A percentile compares a stretch with the other conserved stretches of the same genome.
These are phyloP conservation scores for Tolypocladium inflatum DNA, from an alignment of 2,329 filamentous ascomycete genomes.

Conservation along the genomic window DNA sequence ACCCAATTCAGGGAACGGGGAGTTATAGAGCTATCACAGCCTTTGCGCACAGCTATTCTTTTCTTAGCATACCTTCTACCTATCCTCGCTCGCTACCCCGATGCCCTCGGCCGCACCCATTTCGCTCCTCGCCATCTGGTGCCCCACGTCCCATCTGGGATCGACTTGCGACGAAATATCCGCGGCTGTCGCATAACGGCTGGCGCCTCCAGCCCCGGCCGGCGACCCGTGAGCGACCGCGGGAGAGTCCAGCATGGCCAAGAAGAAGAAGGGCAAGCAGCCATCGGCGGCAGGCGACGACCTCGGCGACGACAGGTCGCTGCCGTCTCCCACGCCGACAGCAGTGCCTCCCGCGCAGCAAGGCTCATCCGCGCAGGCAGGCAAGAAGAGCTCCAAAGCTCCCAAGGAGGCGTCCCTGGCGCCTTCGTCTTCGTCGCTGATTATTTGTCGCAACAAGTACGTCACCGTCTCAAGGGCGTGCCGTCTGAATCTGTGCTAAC, in stretches of 20 bases:
- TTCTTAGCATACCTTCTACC: background rate
- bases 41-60: background rate
- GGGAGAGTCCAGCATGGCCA: constrained; percentile 27
- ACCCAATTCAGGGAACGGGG: too few species aligned
- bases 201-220: background rate
- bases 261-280: constrained; percentile 34
- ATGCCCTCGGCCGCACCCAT: background rate
- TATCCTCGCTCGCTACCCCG: background rate
- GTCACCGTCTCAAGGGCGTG: constrained; percentile 16
- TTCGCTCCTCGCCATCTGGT: background rate
- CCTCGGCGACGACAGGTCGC: background rate
- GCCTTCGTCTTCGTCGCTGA: constrained; percentile 9
- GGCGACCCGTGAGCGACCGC: background rate
- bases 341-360: background rate
- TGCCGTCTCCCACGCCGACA: background rate
- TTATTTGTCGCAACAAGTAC: constrained; percentile 57
- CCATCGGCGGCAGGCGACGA: constrained; percentile 27
- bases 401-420: constrained; percentile 3
- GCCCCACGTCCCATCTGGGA: background rate
- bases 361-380: background rate
- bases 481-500: background rate
- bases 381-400: constrained; percentile 4
- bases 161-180: background rate
- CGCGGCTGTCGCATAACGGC: background rate
- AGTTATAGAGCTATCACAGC: background rate